Evolutionary conservation across 495 filamentous ascomycete genomes (phyloP).

Genomic region (Penicillium soppii): DNA sequence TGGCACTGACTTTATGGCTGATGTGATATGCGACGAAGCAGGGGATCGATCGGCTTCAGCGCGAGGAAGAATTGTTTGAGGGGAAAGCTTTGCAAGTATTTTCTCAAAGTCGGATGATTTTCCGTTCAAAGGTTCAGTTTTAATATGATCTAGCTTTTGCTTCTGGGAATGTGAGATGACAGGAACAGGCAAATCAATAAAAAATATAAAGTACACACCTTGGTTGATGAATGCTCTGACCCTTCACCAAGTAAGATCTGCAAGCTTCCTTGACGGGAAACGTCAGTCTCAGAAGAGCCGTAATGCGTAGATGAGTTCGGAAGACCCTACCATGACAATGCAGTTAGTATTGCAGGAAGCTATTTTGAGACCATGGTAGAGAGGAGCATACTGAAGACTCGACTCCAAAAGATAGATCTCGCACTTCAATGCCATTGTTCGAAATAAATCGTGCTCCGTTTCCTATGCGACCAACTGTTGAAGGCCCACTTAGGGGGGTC

Average conservation of each 20-base stretch:
- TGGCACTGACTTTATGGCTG: conserved; percentile 50
- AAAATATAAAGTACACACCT: conserved; percentile 29
- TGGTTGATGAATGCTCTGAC: conserved; percentile 26
- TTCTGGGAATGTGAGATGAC: conserved; percentile 49
- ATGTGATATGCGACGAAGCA: conserved; percentile 56
- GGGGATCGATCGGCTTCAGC: conserved; percentile 48
- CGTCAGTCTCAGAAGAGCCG: conserved; percentile 33
- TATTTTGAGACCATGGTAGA: neutral
- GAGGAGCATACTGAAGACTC: conserved; percentile 31
- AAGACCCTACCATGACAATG: conserved; percentile 13
- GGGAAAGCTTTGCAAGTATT: conserved; percentile 37
- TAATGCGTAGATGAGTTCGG: conserved; percentile 29
- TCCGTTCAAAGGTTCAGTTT: conserved; percentile 20
- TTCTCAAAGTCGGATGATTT: conserved; percentile 38
- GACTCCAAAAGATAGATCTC: conserved; percentile 19
- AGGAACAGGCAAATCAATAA: neutral
- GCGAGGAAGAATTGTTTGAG: conserved; percentile 26
- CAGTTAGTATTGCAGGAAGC: neutral
- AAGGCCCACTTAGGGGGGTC: conserved; percentile 27
- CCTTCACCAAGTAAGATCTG: conserved; percentile 21
- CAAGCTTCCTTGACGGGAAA: conserved; percentile 41
- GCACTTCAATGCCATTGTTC: conserved; percentile 18
- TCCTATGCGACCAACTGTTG: conserved; percentile 21
- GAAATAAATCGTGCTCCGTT: conserved; percentile 17
- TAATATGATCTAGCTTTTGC: conserved; percentile 48